Percentiles rank a stretch among this genome's conserved stretches.
These are phyloP conservation scores for Colletotrichum lini DNA, from an alignment of 2,329 filamentous ascomycete species.

Conservation along the genomic window DNA sequence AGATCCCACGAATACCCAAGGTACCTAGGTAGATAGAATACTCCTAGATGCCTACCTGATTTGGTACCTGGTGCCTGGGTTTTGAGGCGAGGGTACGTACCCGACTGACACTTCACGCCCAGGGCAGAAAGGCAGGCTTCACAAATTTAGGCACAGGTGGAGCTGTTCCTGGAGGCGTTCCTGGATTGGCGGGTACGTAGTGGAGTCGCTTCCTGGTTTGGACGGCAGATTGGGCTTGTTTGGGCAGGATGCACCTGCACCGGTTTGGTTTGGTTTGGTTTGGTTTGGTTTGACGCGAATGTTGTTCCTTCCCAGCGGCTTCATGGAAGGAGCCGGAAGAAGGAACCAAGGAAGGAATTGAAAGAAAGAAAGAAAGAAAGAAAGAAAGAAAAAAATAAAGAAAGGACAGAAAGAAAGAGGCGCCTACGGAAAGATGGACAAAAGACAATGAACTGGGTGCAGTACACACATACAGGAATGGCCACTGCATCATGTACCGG, in stretches of 20 bases:
- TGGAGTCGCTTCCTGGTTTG: conserved; percentile 12
- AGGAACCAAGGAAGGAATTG: too few relatives aligned
- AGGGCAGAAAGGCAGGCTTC: conserved; percentile 6
- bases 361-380: too few relatives aligned
- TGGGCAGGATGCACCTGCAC: conserved; percentile 20
- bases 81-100: not conserved
- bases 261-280: conserved; percentile 9
- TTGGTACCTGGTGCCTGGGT: too few relatives aligned
- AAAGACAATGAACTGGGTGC: not conserved
- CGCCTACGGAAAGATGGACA: too few relatives aligned
- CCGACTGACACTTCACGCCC: not conserved
- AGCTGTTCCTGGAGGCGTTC: conserved; percentile 21
- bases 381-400: too few relatives aligned
- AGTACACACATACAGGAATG: not conserved
- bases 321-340: too few relatives aligned
- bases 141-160: conserved; percentile 18
- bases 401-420: too few relatives aligned
- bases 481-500: not conserved
- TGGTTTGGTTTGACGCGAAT: conserved; percentile 26
- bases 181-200: conserved; percentile 33
- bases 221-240: conserved; percentile 14
- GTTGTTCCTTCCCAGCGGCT: not conserved
- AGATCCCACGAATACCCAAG: not conserved
- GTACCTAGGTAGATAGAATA: not conserved
- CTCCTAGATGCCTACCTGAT: too few relatives aligned